phyloP scores from a whole-genome alignment of 805 yeast genomes.

The Jamesozyma hellenica region DNA sequence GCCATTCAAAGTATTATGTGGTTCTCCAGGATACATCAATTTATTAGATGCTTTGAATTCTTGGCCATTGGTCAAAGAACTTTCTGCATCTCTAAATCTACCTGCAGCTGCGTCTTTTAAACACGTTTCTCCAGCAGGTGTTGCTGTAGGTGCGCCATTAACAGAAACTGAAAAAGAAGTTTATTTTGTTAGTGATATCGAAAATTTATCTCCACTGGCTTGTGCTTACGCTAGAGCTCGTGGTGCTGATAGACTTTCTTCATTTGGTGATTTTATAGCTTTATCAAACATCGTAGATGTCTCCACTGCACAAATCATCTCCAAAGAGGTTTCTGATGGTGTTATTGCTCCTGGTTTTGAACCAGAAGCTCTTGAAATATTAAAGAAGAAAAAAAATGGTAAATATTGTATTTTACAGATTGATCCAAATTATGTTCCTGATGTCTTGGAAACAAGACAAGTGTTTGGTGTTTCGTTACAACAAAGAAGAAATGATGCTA shows the following conservation, averaged over 20 bases:
- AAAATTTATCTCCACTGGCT: conserved; percentile 91
- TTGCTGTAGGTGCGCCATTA: conserved; percentile 92
- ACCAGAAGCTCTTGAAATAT: conserved; percentile 81
- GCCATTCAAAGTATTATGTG: conserved; percentile 88
- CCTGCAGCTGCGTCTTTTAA: conserved; percentile 99
- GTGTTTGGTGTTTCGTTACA: conserved; percentile 92
- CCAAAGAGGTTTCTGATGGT: conserved; percentile 97
- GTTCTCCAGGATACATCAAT: conserved; percentile 97
- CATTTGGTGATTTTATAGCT: conserved; percentile 97
- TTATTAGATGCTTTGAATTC: conserved; percentile 93
- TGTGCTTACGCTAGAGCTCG: conserved; percentile 98
- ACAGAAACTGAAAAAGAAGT: conserved; percentile 85
- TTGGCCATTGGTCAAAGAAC: conserved; percentile 97
- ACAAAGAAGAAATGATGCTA: conserved; percentile 97
- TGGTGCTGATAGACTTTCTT: conserved; percentile 99
- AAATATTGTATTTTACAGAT: conserved; percentile 94
- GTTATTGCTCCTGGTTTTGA: conserved; percentile 96
- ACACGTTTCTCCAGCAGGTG: conserved; percentile 99
- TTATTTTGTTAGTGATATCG: conserved; percentile 90
- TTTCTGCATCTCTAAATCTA: conserved; percentile 82
- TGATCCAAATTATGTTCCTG: conserved; percentile 89
- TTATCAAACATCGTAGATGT: conserved; percentile 91
- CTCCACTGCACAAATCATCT: conserved; percentile 93
- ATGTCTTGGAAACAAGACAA: conserved; percentile 74
- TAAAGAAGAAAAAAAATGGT: conserved; percentile 90